These are phyloP conservation scores for Calonectria honghensis DNA, from an alignment of 2,329 filamentous ascomycete genomes.

Conservation along the genomic window DNA sequence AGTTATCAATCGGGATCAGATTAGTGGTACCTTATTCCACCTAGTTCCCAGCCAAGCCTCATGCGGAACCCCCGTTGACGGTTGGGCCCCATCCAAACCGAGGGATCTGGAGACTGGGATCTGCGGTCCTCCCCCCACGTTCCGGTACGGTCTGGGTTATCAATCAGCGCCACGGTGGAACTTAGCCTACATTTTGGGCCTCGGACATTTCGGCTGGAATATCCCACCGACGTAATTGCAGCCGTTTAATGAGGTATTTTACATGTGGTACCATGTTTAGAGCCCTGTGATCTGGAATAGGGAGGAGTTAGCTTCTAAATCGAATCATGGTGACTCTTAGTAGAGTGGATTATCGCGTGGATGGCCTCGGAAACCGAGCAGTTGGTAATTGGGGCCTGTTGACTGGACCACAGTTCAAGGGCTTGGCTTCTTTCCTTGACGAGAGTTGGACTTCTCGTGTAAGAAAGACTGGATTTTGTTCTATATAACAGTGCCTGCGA, in stretches of 20 bases:
- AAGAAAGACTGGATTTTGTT: not conserved
- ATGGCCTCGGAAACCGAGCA: constrained; percentile 9
- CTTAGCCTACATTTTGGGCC: not conserved
- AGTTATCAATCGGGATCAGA: constrained; percentile 27
- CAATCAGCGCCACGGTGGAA: constrained; percentile 16
- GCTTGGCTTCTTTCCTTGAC: not conserved
- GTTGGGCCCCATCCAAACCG: not conserved
- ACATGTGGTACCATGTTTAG: not conserved
- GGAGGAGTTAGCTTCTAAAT: not conserved
- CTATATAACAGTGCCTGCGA: not conserved
- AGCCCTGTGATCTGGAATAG: not conserved
- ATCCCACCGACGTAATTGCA: too few species aligned
- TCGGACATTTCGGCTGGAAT: constrained; percentile 5
- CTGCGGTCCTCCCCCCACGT: not conserved
- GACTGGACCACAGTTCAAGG: not conserved
- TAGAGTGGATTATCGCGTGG: not conserved
- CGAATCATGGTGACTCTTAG: constrained; percentile 1
- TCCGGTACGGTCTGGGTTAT: not conserved
- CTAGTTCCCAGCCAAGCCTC: not conserved
- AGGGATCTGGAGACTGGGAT: not conserved
- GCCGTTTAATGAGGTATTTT: constrained; percentile 9
- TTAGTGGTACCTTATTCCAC: constrained; percentile 3
- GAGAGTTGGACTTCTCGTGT: too few species aligned
- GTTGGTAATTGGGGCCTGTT: not conserved
- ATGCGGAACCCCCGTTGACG: not conserved